Evolutionary conservation across 495 filamentous ascomycete species (phyloP).

Genomic region (Evernia prunastri): DNA sequence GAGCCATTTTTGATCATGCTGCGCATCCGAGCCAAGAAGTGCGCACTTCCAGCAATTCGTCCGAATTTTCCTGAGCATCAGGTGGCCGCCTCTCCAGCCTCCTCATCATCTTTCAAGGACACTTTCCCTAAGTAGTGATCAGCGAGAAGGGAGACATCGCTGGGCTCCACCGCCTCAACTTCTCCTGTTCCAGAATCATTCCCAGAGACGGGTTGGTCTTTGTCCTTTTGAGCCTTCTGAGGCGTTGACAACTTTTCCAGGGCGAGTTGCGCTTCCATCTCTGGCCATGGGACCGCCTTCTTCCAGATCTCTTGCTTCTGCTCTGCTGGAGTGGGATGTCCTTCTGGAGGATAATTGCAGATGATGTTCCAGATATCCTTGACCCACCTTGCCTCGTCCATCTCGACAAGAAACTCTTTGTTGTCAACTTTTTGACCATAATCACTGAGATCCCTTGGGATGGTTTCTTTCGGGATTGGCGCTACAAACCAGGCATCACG

Average conservation of each 20-base stretch:
- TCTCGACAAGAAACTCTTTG: not conserved
- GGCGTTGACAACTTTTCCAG: not conserved
- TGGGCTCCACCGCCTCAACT: not conserved
- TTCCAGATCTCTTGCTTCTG: not conserved
- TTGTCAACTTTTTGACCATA: not conserved
- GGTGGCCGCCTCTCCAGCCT: not conserved
- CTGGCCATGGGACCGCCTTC: constrained; percentile 2
- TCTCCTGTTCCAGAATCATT: not conserved
- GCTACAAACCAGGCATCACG: not conserved
- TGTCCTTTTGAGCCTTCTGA: not conserved
- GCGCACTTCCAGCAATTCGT: not conserved
- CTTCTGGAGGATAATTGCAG: not conserved
- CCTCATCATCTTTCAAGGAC: not conserved
- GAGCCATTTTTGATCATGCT: not conserved
- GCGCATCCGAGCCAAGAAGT: not conserved
- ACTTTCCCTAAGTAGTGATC: not conserved
- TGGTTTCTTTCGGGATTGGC: no score
- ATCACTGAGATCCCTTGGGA: not conserved
- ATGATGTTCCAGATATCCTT: not conserved
- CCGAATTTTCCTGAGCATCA: not conserved
- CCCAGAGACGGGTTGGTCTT: not conserved
- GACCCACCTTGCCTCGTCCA: not conserved
- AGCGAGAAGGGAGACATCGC: not conserved
- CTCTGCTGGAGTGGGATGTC: not conserved
- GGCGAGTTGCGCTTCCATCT: not conserved